Percentiles rank a stretch among this genome's conserved stretches.
phyloP scores from a whole-genome alignment of 331 rosid species.

The Phaseolus coccineus region DNA sequence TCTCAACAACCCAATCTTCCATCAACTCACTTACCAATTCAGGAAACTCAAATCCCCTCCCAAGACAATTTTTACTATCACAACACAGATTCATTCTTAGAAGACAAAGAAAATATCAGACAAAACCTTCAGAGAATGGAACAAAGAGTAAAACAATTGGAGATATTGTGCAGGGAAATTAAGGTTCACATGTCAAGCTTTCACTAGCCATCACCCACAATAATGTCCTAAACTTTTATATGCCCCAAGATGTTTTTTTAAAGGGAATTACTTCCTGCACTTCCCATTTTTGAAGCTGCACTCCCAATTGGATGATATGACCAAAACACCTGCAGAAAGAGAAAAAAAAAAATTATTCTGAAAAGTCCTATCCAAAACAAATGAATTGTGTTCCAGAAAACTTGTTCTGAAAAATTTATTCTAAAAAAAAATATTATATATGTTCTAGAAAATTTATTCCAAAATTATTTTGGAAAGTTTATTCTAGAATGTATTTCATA shows the following conservation, averaged over 20 bases:
- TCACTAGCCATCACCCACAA: conserved; percentile 27
- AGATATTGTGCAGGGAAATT: conserved; percentile 61
- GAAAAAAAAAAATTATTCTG: no score
- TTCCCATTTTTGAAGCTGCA: no score
- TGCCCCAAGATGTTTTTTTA: conserved; percentile 36
- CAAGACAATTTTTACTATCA: conserved; percentile 37
- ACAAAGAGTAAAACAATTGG: conserved; percentile 65
- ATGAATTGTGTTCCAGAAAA: no score
- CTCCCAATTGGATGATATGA: no score
- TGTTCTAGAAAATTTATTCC: no score
- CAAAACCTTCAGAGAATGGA: conserved; percentile 60
- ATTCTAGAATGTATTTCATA: no score
- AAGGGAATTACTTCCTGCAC: no score
- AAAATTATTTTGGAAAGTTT: no score
- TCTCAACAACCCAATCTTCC: conserved; percentile 57
- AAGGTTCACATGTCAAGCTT: conserved; percentile 58
- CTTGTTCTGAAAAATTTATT: no score
- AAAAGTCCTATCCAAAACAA: no score
- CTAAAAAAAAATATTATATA: no score
- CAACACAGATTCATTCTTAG: conserved; percentile 30
- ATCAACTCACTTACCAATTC: conserved; percentile 17
- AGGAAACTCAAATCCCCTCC: conserved; percentile 42
- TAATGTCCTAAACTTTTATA: conserved; percentile 42
- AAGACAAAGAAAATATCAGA: conserved; percentile 49
- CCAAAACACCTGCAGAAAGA: no score